Percentiles rank a stretch among this genome's conserved stretches.
phyloP scores from a whole-genome alignment of 257 asterid genomes.

The Solanum appendiculatum region DNA sequence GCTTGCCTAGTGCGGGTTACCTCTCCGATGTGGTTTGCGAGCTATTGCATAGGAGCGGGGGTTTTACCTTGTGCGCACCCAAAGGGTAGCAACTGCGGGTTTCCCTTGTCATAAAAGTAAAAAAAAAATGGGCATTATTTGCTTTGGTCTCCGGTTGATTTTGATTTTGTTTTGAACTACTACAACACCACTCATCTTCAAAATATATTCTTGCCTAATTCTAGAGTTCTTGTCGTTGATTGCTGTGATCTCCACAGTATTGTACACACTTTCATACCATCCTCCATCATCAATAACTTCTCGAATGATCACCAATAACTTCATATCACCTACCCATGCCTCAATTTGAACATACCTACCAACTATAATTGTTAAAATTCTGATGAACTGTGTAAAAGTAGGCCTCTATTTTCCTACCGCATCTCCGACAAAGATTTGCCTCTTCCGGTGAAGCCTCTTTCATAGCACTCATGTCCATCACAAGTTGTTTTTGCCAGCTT shows the following conservation, averaged over 20 bases:
- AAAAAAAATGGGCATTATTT: not conserved
- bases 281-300: not conserved
- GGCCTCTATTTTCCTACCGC: not conserved
- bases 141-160: not conserved
- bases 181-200: not conserved
- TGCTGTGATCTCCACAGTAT: not conserved
- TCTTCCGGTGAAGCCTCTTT: not conserved
- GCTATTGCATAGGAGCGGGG: too few species aligned
- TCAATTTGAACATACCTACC: not conserved
- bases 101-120: too few species aligned
- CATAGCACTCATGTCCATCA: not conserved
- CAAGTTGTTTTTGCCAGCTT: not conserved
- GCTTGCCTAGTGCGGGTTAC: too few species aligned
- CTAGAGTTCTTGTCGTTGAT: not conserved
- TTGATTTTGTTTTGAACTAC: not conserved
- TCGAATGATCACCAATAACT: not conserved
- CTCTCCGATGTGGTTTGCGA: too few species aligned
- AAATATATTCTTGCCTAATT: not conserved
- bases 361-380: not conserved
- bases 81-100: too few species aligned
- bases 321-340: not conserved
- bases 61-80: too few species aligned
- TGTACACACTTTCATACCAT: not conserved
- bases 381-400: not conserved
- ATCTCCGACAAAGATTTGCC: not conserved